These are phyloP conservation scores for Hyphodiscus hymeniophilus DNA, from an alignment of 495 filamentous ascomycete species.

Conservation along the genomic window DNA sequence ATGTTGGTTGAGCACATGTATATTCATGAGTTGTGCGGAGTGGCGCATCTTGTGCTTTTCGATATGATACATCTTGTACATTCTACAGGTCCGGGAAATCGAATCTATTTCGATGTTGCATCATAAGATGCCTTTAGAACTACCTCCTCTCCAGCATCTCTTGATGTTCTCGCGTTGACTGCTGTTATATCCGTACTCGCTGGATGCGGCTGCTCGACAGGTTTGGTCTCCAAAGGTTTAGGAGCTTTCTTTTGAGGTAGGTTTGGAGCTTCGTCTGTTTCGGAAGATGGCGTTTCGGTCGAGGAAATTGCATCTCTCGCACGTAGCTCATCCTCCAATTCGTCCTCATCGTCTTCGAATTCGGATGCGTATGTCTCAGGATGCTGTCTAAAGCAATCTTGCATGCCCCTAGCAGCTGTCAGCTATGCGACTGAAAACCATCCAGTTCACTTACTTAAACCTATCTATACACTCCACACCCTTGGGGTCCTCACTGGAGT, in stretches of 20 bases:
- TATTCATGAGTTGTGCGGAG: too few species aligned
- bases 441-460: conserved; percentile 67
- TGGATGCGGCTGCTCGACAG: conserved; percentile 8
- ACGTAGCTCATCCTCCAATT: conserved; percentile 29
- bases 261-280: not conserved
- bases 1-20: too few species aligned
- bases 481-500: conserved; percentile 91
- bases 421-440: conserved; percentile 12
- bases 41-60: conserved; percentile 4
- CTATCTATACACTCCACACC: conserved; percentile 97
- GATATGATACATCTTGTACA: not conserved
- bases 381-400: conserved; percentile 88
- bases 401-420: conserved; percentile 63
- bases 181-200: conserved; percentile 11
- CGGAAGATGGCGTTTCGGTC: not conserved
- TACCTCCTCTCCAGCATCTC: conserved; percentile 34
- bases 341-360: conserved; percentile 72
- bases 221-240: conserved; percentile 10
- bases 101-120: conserved; percentile 19
- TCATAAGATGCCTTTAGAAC: conserved; percentile 46
- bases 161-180: conserved; percentile 4
- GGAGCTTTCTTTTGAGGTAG: conserved; percentile 8
- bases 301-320: conserved; percentile 9
- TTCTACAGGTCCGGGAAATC: not conserved
- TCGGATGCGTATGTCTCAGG: conserved; percentile 92